phyloP scores from a whole-genome alignment of 139 green algal genomes.

The Chlorella sorokiniana region DNA sequence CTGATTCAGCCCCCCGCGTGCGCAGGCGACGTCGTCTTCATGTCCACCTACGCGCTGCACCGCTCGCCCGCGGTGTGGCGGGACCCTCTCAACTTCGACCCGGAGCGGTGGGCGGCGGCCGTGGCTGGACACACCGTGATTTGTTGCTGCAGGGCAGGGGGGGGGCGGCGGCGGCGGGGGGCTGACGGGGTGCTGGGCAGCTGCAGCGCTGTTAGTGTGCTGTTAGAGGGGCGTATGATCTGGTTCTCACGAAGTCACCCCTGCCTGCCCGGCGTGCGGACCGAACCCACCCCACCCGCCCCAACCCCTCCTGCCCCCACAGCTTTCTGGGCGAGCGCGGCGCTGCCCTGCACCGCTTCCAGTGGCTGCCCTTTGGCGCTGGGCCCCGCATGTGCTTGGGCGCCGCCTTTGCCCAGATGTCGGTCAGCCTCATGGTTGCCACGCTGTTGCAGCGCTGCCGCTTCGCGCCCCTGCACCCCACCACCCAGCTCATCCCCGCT shows the following conservation, averaged over 20 bases:
- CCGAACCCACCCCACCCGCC: not conserved
- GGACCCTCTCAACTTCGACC: conserved; percentile 57
- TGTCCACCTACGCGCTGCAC: conserved; percentile 72
- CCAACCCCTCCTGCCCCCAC: not conserved
- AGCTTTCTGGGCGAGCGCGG: conserved; percentile 48
- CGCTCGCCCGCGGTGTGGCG: conserved; percentile 58
- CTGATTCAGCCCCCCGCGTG: too few relatives aligned
- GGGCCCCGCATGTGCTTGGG: conserved; percentile 69
- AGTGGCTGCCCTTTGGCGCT: conserved; percentile 66
- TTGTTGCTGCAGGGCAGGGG: not conserved
- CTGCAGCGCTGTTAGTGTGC: too few relatives aligned
- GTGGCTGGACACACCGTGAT: not conserved
- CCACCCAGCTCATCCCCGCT: conserved; percentile 45
- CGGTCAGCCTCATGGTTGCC: conserved; percentile 57
- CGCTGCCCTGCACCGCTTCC: conserved; percentile 55
- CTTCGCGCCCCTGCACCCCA: conserved; percentile 50
- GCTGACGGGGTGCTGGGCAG: too few relatives aligned
- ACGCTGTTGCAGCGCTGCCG: conserved; percentile 57
- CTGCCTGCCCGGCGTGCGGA: too few relatives aligned
- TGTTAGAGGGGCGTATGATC: too few relatives aligned
- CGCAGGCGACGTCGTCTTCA: conserved; percentile 77
- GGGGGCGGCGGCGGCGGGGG: too few relatives aligned
- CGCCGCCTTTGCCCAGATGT: conserved; percentile 49
- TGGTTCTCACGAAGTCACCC: too few relatives aligned
- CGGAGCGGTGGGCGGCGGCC: conserved; percentile 17